A percentile compares a stretch with the other conserved stretches of the same genome.
These are phyloP conservation scores for Nannochloris sp. DNA, from an alignment of 139 green algal species.

Conservation along the genomic window DNA sequence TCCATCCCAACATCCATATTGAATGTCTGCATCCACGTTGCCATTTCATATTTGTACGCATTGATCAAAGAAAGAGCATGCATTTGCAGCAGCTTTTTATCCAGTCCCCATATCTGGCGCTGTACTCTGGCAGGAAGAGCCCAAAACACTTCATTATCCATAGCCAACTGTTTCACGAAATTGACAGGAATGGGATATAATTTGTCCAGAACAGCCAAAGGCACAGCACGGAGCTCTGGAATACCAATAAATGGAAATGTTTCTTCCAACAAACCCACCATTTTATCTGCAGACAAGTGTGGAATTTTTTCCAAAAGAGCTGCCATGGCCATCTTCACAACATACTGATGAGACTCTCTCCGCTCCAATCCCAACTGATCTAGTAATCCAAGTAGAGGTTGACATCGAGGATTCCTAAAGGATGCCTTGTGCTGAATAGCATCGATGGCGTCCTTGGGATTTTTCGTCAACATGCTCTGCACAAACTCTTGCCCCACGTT, in stretches of 20 bases:
- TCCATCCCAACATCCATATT: slow-evolving; percentile 55
- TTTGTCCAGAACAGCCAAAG: slow-evolving; percentile 40
- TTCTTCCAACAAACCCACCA: slow-evolving; percentile 33
- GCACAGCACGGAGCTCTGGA: slow-evolving; percentile 49
- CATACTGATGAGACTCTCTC: slow-evolving; percentile 40
- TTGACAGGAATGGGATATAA: slow-evolving; percentile 54
- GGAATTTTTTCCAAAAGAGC: slow-evolving; percentile 41
- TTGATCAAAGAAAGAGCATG: slow-evolving; percentile 57
- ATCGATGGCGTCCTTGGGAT: slow-evolving; percentile 29
- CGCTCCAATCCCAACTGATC: slow-evolving; percentile 53
- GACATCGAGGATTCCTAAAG: slow-evolving; percentile 43
- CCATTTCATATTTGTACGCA: slow-evolving; percentile 58
- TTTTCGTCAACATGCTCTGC: slow-evolving; percentile 29
- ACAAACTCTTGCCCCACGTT: slow-evolving; percentile 26
- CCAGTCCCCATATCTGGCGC: slow-evolving; percentile 75
- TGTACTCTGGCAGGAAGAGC: slow-evolving; percentile 58
- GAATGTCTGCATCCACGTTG: slow-evolving; percentile 49
- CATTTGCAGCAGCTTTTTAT: slow-evolving; percentile 69
- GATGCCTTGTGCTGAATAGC: slow-evolving; percentile 37
- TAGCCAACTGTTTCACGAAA: slow-evolving; percentile 72
- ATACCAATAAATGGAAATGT: slow-evolving; percentile 40
- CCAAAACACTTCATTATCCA: slow-evolving; percentile 62
- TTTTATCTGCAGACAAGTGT: slow-evolving; percentile 12
- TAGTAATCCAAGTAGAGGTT: slow-evolving; percentile 60
- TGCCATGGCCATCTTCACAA: slow-evolving; percentile 42